Evolutionary conservation across 768 basidiomycete genomes (phyloP).

Genomic region (Pulveroboletus sp.): DNA sequence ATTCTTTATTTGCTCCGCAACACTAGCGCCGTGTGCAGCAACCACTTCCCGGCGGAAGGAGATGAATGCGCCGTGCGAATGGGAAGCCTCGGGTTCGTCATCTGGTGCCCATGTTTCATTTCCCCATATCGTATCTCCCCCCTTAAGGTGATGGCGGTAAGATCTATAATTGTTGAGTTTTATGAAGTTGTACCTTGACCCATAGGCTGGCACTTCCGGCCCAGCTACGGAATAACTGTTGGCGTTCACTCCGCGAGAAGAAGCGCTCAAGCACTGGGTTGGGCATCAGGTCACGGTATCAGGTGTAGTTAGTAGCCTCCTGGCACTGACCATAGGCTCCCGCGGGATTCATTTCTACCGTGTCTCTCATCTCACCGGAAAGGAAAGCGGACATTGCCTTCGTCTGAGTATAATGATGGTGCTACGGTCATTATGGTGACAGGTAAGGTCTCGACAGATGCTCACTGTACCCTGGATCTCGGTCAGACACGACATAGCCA

Average conservation of each 20-base stretch:
- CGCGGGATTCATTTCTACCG: conserved; percentile 78
- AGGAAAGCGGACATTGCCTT: conserved; percentile 96
- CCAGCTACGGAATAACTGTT: conserved; percentile 90
- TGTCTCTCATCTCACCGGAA: conserved; percentile 95
- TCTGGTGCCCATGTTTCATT: conserved; percentile 73
- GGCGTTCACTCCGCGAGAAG: conserved; percentile 87
- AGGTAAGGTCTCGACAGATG: background rate
- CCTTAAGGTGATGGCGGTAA: conserved; percentile 38
- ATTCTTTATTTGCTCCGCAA: conserved; percentile 39
- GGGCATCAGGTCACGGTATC: background rate
- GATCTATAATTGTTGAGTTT: background rate
- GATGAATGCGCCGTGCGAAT: conserved; percentile 79
- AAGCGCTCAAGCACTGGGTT: conserved; percentile 71
- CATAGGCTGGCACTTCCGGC: conserved; percentile 91
- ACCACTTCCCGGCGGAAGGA: conserved; percentile 54
- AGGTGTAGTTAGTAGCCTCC: background rate
- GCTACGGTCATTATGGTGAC: background rate
- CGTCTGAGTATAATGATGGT: conserved; percentile 42
- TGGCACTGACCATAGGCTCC: conserved; percentile 60
- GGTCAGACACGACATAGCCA: background rate
- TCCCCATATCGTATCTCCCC: conserved; percentile 84
- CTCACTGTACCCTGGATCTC: conserved; percentile 65
- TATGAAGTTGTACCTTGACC: conserved; percentile 66
- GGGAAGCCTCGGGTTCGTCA: conserved; percentile 47
- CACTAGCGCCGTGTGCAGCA: conserved; percentile 1